A percentile compares a stretch with the other conserved stretches of the same genome.
Conservation (phyloP, 106 monocot species). For the Dendrobium officinale region DNA sequence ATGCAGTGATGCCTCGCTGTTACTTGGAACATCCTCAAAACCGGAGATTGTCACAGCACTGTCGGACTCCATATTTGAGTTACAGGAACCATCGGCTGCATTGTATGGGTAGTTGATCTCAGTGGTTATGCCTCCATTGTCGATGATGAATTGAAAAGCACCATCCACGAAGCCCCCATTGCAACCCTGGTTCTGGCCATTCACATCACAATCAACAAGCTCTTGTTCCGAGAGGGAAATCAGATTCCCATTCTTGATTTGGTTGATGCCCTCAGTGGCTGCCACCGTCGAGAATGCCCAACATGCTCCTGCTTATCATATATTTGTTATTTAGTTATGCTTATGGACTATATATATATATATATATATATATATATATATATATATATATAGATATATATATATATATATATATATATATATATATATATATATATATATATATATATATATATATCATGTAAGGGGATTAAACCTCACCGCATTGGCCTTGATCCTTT, state of each 20-base stretch:
- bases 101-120: slow-evolving; percentile 76
- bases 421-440: too few species aligned
- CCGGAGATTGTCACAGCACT: too few species aligned
- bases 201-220: slow-evolving; percentile 67
- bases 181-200: slow-evolving; percentile 57
- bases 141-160: slow-evolving; percentile 73
- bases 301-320: slow-evolving; percentile 44
- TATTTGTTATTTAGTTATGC: too few species aligned
- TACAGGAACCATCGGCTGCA: slow-evolving; percentile 22
- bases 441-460: too few species aligned
- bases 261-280: slow-evolving; percentile 64
- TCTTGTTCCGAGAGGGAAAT: slow-evolving; percentile 70
- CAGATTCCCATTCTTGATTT: slow-evolving; percentile 56
- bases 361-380: too few species aligned
- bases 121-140: slow-evolving; percentile 56
- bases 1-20: too few species aligned
- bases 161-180: slow-evolving; percentile 86
- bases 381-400: too few species aligned
- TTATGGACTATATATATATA: background rate
- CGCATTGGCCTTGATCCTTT: slow-evolving; percentile 76
- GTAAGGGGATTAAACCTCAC: slow-evolving; percentile 15
- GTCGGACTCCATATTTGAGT: slow-evolving; percentile 14
- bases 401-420: too few species aligned
- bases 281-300: slow-evolving; percentile 80
- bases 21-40: too few species aligned